Percentiles rank a stretch among this genome's conserved stretches.
Evolutionary conservation across 176 grass and related monocot genomes (phyloP).

Genomic region (Miscanthus lutarioriparius): DNA sequence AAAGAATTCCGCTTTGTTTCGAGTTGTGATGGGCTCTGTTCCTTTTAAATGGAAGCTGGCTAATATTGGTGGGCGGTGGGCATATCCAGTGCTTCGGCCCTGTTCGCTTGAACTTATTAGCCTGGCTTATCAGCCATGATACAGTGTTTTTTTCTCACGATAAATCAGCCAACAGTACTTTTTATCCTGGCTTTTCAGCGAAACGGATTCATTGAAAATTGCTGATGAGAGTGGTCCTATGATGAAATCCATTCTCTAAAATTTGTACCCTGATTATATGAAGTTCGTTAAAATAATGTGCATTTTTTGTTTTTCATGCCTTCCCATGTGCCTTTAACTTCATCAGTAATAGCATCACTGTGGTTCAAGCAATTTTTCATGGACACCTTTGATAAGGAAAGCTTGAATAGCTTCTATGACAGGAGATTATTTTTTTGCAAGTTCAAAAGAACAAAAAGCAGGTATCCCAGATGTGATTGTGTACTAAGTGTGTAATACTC

Average conservation of each 20-base stretch:
- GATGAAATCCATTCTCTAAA: neutral
- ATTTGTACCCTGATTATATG: neutral
- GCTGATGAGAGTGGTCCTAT: neutral
- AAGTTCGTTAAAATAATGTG: neutral
- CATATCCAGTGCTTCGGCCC: neutral
- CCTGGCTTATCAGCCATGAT: too few relatives aligned
- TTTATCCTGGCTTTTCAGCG: too few relatives aligned
- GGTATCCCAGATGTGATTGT: neutral
- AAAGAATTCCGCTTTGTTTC: neutral
- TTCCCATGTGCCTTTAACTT: neutral
- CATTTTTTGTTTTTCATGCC: neutral
- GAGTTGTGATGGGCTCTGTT: neutral
- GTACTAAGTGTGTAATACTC: neutral
- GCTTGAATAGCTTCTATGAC: neutral
- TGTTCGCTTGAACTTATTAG: too few relatives aligned
- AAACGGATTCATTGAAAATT: conserved; percentile 13
- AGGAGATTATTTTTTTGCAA: neutral
- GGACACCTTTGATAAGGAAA: neutral
- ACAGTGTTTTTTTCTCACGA: too few relatives aligned
- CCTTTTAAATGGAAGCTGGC: neutral
- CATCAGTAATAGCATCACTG: neutral
- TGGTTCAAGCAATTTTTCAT: neutral
- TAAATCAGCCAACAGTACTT: too few relatives aligned
- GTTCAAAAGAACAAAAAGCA: neutral
- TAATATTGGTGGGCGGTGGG: neutral